Base-by-base conservation (phyloP, 495 filamentous ascomycete species). In the Penicillium maclennaniae region DNA sequence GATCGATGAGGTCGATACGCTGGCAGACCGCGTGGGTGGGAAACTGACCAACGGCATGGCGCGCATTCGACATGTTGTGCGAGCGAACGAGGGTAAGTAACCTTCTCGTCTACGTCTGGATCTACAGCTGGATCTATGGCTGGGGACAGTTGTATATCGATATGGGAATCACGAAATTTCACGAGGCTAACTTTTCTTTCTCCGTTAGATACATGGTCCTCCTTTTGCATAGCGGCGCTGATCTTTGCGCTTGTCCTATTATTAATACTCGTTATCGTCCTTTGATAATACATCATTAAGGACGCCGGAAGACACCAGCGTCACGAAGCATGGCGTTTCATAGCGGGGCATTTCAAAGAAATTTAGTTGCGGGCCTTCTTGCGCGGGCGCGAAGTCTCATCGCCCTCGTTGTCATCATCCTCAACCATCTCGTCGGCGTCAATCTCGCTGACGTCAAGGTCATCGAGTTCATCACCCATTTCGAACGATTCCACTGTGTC, bases 161-260 rank as follows among this genome's bases (percentile, higher is more conserved):
- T 37, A 54, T 55, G 56, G 45, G 48, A 52, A 66, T 60, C 51
- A 57, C 17, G n/a, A 31, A 51, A 44, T 27, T 53, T 43, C 16
- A 61, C 2, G 5, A 23, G 56, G 50, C 70, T 75, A 61, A 75
- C 56, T 54, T 53, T 65, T 65, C 48, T 54, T 58, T 53, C 51
- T 39, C 43, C 49, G 54, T 23, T 72, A 89, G 86, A 89, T 76
- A 81, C 82, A 45, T 78, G 85, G 78, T 97, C 91, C 53, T 89
- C 90, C 63, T 97, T 92, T 70, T 97, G 91, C 71, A 96, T 98
- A 58, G 89, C 75, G 14, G 62, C 92, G 15, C 77, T 97, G 58
- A 93, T 96, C 43, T 79, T 90, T 49, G 87, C 93, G 45, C 81
- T 97, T 52, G 84, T 95, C 50, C 71, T 97, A 40, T 70, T 97